Evolutionary conservation across 371 early-diverging fungal species (phyloP).

Genomic region (Dichotomocladium elegans): DNA sequence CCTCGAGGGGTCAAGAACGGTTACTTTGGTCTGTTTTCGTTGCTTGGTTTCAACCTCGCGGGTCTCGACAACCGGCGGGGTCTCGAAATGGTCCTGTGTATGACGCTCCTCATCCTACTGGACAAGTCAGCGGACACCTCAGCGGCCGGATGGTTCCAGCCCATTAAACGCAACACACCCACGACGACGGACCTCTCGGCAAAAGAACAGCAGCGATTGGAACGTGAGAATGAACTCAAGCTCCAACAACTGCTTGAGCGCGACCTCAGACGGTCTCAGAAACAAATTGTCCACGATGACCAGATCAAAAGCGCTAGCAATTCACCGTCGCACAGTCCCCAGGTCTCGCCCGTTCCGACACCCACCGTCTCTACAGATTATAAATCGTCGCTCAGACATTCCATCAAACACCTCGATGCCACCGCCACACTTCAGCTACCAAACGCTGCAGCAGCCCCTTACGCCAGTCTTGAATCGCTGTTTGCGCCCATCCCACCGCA

Average conservation of each 20-base stretch:
- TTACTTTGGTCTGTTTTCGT: constrained; percentile 40
- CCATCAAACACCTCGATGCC: constrained; percentile 15
- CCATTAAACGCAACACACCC: no score
- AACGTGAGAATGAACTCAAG: constrained; percentile 27
- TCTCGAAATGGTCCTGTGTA: constrained; percentile 25
- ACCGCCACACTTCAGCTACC: constrained; percentile 19
- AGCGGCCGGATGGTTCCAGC: constrained; percentile 21
- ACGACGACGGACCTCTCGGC: neutral
- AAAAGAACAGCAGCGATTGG: constrained; percentile 20
- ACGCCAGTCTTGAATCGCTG: neutral
- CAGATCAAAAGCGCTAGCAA: constrained; percentile 5
- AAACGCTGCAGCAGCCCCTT: constrained; percentile 4
- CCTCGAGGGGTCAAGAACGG: constrained; percentile 38
- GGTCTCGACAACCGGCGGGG: constrained; percentile 21
- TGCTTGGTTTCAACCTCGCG: constrained; percentile 34
- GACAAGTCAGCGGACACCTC: constrained; percentile 43
- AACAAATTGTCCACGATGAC: constrained; percentile 17
- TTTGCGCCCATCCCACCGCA: constrained; percentile 1
- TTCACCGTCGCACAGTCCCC: constrained; percentile 9
- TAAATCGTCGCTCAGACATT: neutral
- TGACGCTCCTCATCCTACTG: constrained; percentile 35
- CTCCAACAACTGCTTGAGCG: constrained; percentile 31
- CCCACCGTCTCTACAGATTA: constrained; percentile 8
- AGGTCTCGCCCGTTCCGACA: constrained; percentile 15
- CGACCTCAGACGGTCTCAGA: constrained; percentile 35